These are phyloP conservation scores for Xylariaceae sp. DNA, from an alignment of 2,329 filamentous ascomycete species.

Conservation along the genomic window DNA sequence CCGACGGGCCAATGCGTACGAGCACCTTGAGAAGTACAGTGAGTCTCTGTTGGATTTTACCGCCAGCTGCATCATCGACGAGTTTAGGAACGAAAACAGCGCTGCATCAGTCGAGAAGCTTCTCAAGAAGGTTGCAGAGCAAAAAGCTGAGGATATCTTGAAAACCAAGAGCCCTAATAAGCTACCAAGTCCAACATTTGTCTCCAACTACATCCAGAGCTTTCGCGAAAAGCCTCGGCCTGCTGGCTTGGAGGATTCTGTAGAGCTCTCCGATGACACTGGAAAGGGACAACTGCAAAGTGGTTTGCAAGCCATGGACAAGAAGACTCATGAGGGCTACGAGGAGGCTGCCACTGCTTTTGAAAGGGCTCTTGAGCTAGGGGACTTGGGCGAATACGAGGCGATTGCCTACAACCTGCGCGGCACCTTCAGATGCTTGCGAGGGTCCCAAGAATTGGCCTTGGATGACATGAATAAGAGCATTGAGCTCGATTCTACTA, in stretches of 20 bases:
- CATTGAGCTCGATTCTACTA: constrained; percentile 82
- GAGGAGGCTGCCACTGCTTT: constrained; percentile 86
- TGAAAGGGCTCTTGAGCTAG: constrained; percentile 83
- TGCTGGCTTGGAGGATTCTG: constrained; percentile 78
- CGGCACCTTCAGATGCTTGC: constrained; percentile 92
- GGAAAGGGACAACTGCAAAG: constrained; percentile 86
- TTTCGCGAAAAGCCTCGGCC: constrained; percentile 86
- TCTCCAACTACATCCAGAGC: constrained; percentile 98
- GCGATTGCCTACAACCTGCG: constrained; percentile 95
- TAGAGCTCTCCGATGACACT: constrained; percentile 76
- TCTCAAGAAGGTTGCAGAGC: constrained; percentile 94
- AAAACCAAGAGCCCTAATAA: constrained; percentile 81
- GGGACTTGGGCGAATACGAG: constrained; percentile 80
- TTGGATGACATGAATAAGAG: constrained; percentile 89
- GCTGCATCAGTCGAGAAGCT: constrained; percentile 90
- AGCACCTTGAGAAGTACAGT: constrained; percentile 88
- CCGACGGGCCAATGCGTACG: constrained; percentile 94
- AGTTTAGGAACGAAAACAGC: constrained; percentile 89
- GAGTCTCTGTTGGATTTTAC: constrained; percentile 97
- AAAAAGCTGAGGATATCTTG: constrained; percentile 90
- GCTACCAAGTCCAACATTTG: constrained; percentile 93
- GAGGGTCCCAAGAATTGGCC: constrained; percentile 84
- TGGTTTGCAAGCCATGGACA: constrained; percentile 79
- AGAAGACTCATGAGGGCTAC: constrained; percentile 90
- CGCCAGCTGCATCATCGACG: constrained; percentile 98